Percentiles rank a stretch among this genome's conserved stretches.
Evolutionary conservation across 306 rosid species (phyloP).

Genomic region (Begonia peltatifolia): DNA sequence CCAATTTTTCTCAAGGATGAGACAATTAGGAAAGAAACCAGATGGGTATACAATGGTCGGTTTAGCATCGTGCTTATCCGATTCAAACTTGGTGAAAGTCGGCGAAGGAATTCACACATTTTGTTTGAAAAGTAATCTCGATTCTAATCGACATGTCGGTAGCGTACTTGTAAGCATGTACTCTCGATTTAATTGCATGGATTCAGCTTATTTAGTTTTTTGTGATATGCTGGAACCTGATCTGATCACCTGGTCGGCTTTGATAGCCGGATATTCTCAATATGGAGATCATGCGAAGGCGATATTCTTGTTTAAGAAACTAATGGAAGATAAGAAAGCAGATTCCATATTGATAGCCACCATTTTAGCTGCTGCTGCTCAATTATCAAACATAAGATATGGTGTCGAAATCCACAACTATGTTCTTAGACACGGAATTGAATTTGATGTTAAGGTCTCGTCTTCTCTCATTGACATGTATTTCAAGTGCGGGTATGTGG

Average conservation of each 20-base stretch:
- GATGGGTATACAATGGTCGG: conserved; percentile 76
- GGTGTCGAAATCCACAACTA: conserved; percentile 64
- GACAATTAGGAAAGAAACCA: conserved; percentile 30
- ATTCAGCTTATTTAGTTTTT: conserved; percentile 48
- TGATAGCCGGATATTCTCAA: conserved; percentile 61
- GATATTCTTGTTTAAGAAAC: conserved; percentile 36
- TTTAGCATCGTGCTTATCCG: conserved; percentile 36
- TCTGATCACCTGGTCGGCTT: conserved; percentile 80
- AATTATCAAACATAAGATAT: conserved; percentile 29
- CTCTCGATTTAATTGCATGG: conserved; percentile 57
- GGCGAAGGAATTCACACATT: conserved; percentile 62
- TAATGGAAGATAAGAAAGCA: conserved; percentile 35
- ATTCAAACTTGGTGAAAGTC: conserved; percentile 32
- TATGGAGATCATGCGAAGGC: conserved; percentile 44
- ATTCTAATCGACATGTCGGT: conserved; percentile 43
- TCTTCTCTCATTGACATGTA: conserved; percentile 77
- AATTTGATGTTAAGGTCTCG: conserved; percentile 52
- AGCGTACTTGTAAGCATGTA: conserved; percentile 75
- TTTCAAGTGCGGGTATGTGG: conserved; percentile 62
- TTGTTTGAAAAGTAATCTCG: conserved; percentile 40
- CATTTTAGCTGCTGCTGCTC: conserved; percentile 61
- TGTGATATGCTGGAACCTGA: conserved; percentile 44
- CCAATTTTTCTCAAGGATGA: conserved; percentile 40
- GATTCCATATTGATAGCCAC: conserved; percentile 62
- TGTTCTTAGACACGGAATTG: conserved; percentile 57